Base-by-base conservation (phyloP, 352 stramenopile genomes). In the Phytopythium oedochilum region DNA sequence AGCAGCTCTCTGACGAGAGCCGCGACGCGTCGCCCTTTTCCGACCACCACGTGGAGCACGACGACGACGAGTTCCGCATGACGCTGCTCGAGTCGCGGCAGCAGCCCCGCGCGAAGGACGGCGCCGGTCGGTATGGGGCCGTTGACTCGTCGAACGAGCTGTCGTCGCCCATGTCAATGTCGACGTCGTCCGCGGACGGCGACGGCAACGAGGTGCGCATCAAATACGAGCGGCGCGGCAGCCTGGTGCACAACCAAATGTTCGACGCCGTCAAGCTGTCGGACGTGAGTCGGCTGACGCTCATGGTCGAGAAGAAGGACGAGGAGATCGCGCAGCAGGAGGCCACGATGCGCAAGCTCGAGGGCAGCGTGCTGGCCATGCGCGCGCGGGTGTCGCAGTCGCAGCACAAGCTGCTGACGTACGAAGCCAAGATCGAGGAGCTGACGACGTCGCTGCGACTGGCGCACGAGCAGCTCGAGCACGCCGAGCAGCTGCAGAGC, bases 191-290 rank as follows among this genome's bases (percentile, higher is more conserved):
- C 5, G 84, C 70, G 2, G 68, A 72, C 20, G 78, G 70, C 14
- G 81, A 72, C 5, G 68, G 71, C 26, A 73, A 70, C 29, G 77
- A 84, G 51, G 78, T 89, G 55, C 79, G 66, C 40, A 86, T 93
- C 58, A 86, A 83, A 34, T 91, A 86, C 58, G 60, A 71, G 38
- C 78, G 80, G 23, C 75, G 77, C 12, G 81, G 78, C 25, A 89
- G 76, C 31, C 57, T 84, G 10, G 78, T 93, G 51, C 80, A 91
- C 44, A 69, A 84, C 23, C 76, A 89, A 39, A 93, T 93, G 80
- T 93, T 93, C 52, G 80, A 91, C 60, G 75, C 78, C 15, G 80
- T 87, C 22, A 84, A 86, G 63, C 56, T 89, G 29, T 87, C 79
- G 44, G 78, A 92, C 53, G 66, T 89, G 39, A 89, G 77, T 59